These are phyloP conservation scores for Beauveria medogensis DNA, from an alignment of 2,329 filamentous ascomycete genomes.

Conservation along the genomic window DNA sequence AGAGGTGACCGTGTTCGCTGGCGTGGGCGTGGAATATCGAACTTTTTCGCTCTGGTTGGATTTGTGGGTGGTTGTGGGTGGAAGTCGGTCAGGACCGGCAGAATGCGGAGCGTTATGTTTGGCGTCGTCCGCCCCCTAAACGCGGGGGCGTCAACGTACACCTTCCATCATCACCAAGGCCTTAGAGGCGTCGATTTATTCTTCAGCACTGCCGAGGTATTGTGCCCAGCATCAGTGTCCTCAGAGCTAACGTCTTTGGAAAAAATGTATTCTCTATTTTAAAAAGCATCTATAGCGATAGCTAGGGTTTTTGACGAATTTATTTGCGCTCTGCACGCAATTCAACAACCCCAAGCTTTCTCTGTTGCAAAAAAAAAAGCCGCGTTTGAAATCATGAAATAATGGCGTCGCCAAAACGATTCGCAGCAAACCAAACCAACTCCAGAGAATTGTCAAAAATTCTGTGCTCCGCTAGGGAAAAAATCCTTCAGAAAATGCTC, in stretches of 20 bases:
- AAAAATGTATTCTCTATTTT: conserved; percentile 11
- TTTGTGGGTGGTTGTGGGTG: conserved; percentile 39
- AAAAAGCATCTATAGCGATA: conserved; percentile 12
- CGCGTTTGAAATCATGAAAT: conserved; percentile 7
- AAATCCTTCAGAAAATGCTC: conserved; percentile 3
- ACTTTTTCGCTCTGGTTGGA: conserved; percentile 29
- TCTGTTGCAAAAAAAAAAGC: neutral
- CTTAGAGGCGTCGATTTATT: neutral
- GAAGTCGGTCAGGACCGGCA: conserved; percentile 30
- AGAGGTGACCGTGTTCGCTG: conserved; percentile 16
- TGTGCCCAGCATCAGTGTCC: conserved; percentile 7
- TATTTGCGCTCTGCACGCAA: conserved; percentile 12
- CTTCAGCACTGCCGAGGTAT: conserved; percentile 10
- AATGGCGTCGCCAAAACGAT: neutral
- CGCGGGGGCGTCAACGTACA: neutral
- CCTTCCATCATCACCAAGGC: conserved; percentile 5
- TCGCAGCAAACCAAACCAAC: neutral
- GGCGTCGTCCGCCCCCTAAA: neutral
- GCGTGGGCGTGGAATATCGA: conserved; percentile 28
- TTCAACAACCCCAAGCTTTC: conserved; percentile 12
- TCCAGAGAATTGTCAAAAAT: neutral
- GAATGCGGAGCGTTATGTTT: conserved; percentile 17
- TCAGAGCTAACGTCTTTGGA: conserved; percentile 8
- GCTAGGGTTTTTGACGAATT: conserved; percentile 12
- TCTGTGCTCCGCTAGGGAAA: neutral